Percentiles rank a stretch among this genome's conserved stretches.
These are phyloP conservation scores for Macadamia tetraphylla DNA, from an alignment of 164 flowering plant genomes.

Conservation along the genomic window DNA sequence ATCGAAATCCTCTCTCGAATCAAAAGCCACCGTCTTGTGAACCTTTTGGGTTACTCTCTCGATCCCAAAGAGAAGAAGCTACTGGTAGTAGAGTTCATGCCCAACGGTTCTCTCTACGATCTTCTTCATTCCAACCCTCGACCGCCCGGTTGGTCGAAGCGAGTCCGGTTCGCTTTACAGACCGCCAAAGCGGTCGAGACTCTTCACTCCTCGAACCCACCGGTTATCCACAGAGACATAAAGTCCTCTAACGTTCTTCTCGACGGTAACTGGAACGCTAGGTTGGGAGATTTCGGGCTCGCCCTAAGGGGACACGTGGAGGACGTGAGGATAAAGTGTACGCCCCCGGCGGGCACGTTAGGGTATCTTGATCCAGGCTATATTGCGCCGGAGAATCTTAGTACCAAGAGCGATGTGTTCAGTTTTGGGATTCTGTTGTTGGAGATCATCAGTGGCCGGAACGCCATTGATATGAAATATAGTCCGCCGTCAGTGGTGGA, in stretches of 20 bases:
- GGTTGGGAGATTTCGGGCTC: conserved; percentile 78
- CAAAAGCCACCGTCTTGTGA: conserved; percentile 48
- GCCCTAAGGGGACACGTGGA: conserved; percentile 72
- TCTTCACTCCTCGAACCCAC: conserved; percentile 68
- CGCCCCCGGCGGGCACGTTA: conserved; percentile 83
- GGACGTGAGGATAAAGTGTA: conserved; percentile 45
- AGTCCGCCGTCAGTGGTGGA: conserved; percentile 83
- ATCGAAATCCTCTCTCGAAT: conserved; percentile 65
- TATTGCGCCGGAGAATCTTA: conserved; percentile 55
- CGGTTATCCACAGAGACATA: conserved; percentile 85
- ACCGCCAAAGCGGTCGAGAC: conserved; percentile 50
- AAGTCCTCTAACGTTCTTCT: conserved; percentile 78
- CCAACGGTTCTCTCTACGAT: conserved; percentile 69
- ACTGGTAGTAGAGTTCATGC: conserved; percentile 80
- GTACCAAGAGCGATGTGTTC: conserved; percentile 64
- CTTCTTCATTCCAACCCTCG: conserved; percentile 38
- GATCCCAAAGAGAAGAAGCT: conserved; percentile 27
- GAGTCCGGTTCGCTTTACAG: conserved; percentile 57
- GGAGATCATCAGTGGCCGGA: conserved; percentile 68
- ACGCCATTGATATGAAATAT: conserved; percentile 69
- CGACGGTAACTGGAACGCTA: conserved; percentile 49
- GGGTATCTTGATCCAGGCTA: conserved; percentile 78
- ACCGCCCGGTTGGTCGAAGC: conserved; percentile 54
- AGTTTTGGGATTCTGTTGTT: conserved; percentile 70
- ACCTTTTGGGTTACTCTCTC: conserved; percentile 53